Evolutionary conservation across 441 rosid genomes (phyloP).

Genomic region (Sinapis alba): DNA sequence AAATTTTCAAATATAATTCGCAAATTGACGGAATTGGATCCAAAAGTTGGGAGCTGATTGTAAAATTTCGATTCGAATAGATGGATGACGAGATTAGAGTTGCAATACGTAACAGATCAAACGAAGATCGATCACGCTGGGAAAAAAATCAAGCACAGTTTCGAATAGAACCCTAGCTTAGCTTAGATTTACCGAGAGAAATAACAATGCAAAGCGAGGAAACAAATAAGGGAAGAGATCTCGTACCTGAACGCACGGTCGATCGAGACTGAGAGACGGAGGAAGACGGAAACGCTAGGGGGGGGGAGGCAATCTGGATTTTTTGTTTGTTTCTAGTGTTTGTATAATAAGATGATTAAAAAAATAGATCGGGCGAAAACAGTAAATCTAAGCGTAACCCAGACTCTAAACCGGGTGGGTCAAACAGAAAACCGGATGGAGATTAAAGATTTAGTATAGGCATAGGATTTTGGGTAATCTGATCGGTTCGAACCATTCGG

Average conservation of each 20-base stretch:
- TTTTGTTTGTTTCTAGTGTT: not conserved
- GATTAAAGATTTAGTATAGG: too few species aligned
- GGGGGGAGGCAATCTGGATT: not conserved
- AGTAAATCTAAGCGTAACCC: not conserved
- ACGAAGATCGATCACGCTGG: constrained; percentile 19
- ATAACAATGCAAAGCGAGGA: not conserved
- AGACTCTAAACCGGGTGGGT: constrained; percentile 9
- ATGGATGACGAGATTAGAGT: not conserved
- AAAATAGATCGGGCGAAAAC: not conserved
- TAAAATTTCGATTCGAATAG: not conserved
- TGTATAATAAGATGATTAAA: not conserved
- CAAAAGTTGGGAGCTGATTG: not conserved
- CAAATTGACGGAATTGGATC: not conserved
- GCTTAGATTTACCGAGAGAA: not conserved
- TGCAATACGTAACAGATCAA: constrained; percentile 1
- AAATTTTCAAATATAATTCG: not conserved
- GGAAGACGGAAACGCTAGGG: constrained; percentile 10
- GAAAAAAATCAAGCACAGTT: not conserved
- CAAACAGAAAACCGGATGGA: constrained; percentile 17
- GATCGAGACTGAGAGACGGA: constrained; percentile 22
- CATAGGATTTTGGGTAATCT: too few species aligned
- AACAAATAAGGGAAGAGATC: constrained; percentile 5
- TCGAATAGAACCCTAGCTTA: constrained; percentile 19
- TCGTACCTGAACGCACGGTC: constrained; percentile 16
- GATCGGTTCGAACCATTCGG: too few species aligned